A percentile compares a stretch with the other conserved stretches of the same genome.
phyloP scores from a whole-genome alignment of 2,329 filamentous ascomycete genomes.

The Trichoderma sp. region DNA sequence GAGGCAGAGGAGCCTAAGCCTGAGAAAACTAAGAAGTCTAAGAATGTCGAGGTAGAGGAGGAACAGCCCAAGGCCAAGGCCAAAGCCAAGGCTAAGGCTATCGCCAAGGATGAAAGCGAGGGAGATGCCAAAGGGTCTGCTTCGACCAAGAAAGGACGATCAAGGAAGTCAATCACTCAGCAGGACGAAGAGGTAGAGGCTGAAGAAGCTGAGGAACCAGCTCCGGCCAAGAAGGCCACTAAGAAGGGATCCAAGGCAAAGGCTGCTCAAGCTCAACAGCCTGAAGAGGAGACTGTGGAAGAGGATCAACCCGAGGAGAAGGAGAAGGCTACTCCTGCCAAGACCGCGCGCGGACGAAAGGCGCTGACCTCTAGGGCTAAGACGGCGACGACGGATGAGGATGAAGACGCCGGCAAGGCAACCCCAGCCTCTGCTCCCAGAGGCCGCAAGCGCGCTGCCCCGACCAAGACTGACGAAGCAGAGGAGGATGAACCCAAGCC shows the following conservation, averaged over 20 bases:
- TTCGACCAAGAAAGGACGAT: not conserved
- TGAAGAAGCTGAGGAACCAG: conserved; percentile 18
- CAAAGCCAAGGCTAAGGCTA: conserved; percentile 26
- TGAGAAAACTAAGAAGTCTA: conserved; percentile 36
- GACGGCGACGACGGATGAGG: conserved; percentile 14
- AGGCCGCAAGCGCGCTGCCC: conserved; percentile 20
- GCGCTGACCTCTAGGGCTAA: conserved; percentile 16
- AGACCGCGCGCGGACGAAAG: conserved; percentile 8
- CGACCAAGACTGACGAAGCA: conserved; percentile 21
- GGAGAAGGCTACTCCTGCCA: conserved; percentile 18
- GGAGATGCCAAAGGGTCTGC: not conserved
- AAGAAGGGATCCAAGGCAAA: conserved; percentile 20
- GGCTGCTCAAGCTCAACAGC: not conserved
- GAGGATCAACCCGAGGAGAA: conserved; percentile 26
- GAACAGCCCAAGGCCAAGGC: conserved; percentile 26
- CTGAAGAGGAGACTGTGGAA: conserved; percentile 11
- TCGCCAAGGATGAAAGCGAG: conserved; percentile 4
- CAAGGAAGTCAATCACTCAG: conserved; percentile 8
- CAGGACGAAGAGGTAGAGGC: conserved; percentile 11
- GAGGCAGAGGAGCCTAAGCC: conserved; percentile 35
- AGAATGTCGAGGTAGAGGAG: conserved; percentile 27
- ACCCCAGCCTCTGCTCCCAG: conserved; percentile 8
- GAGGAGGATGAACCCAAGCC: conserved; percentile 22
- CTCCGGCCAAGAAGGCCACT: conserved; percentile 14
- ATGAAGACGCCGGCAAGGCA: conserved; percentile 22